Evolutionary conservation across 257 asterid species (phyloP).

Genomic region (Solanum gandarillasii): DNA sequence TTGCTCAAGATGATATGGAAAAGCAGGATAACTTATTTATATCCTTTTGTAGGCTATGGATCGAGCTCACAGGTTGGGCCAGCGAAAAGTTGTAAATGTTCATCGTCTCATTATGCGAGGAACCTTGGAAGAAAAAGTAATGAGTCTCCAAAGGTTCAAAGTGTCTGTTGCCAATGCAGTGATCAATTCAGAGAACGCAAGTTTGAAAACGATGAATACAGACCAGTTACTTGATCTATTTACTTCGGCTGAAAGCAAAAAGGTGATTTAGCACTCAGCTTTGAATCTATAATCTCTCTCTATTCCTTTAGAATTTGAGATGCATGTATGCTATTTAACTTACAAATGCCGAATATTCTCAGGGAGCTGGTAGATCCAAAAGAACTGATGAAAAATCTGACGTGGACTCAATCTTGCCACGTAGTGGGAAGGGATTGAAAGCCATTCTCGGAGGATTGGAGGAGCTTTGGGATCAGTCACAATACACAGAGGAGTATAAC

Average conservation of each 20-base stretch:
- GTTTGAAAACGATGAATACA: conserved; percentile 95
- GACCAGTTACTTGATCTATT: conserved; percentile 94
- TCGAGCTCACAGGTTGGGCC: conserved; percentile 98
- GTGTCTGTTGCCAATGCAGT: conserved; percentile 91
- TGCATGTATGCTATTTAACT: neutral
- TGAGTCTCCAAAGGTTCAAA: conserved; percentile 98
- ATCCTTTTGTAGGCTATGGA: conserved; percentile 84
- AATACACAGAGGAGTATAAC: conserved; percentile 91
- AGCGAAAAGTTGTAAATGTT: conserved; percentile 85
- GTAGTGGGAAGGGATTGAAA: conserved; percentile 70
- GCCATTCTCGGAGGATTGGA: conserved; percentile 90
- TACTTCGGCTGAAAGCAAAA: conserved; percentile 71
- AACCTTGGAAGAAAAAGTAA: conserved; percentile 97
- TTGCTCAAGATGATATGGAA: neutral
- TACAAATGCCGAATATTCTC: conserved; percentile 9
- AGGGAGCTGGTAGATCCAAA: conserved; percentile 45
- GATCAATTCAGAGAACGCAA: conserved; percentile 86
- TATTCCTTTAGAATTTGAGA: neutral
- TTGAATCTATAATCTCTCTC: neutral
- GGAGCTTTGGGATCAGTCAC: conserved; percentile 99
- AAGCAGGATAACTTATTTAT: neutral
- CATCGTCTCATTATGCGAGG: conserved; percentile 99
- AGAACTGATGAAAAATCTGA: conserved; percentile 28
- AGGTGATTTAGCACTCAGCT: conserved; percentile 37
- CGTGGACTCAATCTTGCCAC: conserved; percentile 41